Base-by-base conservation (phyloP, 805 yeast genomes). In the Schwanniomyces polymorphus region DNA sequence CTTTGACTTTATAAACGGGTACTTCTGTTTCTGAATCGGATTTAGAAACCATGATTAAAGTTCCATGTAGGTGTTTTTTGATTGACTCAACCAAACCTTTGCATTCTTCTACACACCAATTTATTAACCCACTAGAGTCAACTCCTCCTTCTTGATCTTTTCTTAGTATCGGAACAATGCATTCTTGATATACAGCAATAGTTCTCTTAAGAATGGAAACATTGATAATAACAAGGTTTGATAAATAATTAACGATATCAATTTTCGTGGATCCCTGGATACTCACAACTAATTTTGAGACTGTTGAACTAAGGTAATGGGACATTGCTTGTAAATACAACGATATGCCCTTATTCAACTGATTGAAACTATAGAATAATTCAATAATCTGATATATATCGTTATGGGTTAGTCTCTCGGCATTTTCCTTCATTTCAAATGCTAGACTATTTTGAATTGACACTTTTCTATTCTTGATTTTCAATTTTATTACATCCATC, bases 31-130 rank as follows among this genome's bases (percentile, higher is more conserved):
- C 64, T 9, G 58, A 57, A 41, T 60, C 55, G 10, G 46, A 44
- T 3, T 60, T 60, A 7, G 76, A 67, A 9, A 84, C 76, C 7
- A 73, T 69, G 38, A 79, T 69, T 41, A 81, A 75, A 11, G 87
- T 80, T 18, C 86, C 88, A 41, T 81, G 72, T 23, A 91, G 66
- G 54, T 87, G 91, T 46, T 86, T 80, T 41, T 82, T 80, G 54
- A 91, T 78, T 6, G 83, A 65, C 14, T 71, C 68, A 27, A 82
- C 81, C 53, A 86, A 85, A 41, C 72, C 71, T 35, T 80, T 78
- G 27, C 88, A 79, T 61, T 84, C 86, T 10, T 76, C 76, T 47
- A 80, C 79, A 28, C 86, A 79, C 96, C 97, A 90, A 51, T 84
- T 82, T n/a, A 89, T 85, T 14, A 90, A 70, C 27, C 75, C 74